Base-by-base conservation (phyloP, 2,329 filamentous ascomycete species). In the Pseudogymnoascus sp. region DNA sequence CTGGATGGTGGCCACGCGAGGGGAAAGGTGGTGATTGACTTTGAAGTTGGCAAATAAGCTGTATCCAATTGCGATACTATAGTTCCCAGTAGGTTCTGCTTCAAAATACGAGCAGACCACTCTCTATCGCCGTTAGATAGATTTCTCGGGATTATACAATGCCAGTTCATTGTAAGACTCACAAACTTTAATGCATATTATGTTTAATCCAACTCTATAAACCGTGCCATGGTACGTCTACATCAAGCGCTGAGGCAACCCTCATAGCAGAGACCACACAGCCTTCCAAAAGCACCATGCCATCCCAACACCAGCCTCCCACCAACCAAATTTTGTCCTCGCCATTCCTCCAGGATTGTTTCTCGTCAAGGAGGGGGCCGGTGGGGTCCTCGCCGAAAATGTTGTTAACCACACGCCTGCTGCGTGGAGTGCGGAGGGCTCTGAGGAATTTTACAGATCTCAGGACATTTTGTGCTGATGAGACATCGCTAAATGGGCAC, bases 281-380 rank as follows among this genome's bases (percentile, higher is more conserved):
- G 1, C 84, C 84, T 69, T 86, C 83, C 3, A 86, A 70, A 14
- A 86, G 66, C 1, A 86, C 82, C 82, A 86, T 83, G 2, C 83
- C 83, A 69, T 86, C 83, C 83, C 83, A 86, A 66, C 83, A 86
- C 84, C 83, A 86, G 0, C 81, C 81, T 5, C 83, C 83, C 0
- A 78, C 76, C 11, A 86, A 68, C 77, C 79, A 86, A 0, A 86
- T 78, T 41, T 78, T 76, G 6, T 77, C 76, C 59, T 82, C 74
- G 0, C 83, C 83, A 63, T 83, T 85, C 6, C 70, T 75, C 82
- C 83, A 85, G 21, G 35, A 16, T 62, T 72, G 70, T 16, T 70
- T 63, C 49, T 66, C 62, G 7, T 64, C 62, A 21, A 61, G 33
- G 11, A 68, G 61, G 6, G 26, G 41, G 16, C 23, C 37, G 8